Conservation (phyloP, 2,329 filamentous ascomycete genomes). For the Cladosporium sp. region DNA sequence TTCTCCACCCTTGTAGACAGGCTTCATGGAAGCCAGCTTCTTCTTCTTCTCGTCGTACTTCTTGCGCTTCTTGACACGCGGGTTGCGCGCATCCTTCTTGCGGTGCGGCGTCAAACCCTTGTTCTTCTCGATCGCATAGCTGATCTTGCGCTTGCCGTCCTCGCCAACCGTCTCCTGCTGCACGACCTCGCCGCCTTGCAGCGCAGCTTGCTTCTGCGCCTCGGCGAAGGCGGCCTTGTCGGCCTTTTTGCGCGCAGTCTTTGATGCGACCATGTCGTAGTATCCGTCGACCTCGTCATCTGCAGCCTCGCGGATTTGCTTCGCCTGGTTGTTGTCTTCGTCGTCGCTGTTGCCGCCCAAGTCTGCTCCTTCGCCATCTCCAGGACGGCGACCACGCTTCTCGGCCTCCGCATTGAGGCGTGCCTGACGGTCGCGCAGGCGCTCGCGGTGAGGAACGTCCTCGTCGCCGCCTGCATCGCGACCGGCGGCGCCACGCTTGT, state of each 20-base stretch:
- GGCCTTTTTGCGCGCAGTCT: conserved; percentile 62
- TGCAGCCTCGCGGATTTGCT: conserved; percentile 40
- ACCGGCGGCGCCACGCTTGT: conserved; percentile 70
- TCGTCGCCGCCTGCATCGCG: conserved; percentile 72
- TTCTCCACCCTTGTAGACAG: conserved; percentile 80
- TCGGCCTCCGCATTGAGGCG: conserved; percentile 86
- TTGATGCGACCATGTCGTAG: conserved; percentile 79
- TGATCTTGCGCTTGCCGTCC: conserved; percentile 89
- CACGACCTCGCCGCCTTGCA: conserved; percentile 56
- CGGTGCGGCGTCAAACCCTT: conserved; percentile 86
- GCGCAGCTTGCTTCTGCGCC: conserved; percentile 51
- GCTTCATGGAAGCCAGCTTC: conserved; percentile 84
- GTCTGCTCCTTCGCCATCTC: conserved; percentile 52
- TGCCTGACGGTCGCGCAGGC: conserved; percentile 77
- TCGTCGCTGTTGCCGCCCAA: conserved; percentile 68
- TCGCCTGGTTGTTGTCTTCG: conserved; percentile 53
- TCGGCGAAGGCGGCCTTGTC: conserved; percentile 65
- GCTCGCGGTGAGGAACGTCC: conserved; percentile 84
- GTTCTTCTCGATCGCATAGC: conserved; percentile 94
- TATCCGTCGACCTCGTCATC: conserved; percentile 63
- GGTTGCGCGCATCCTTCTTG: conserved; percentile 92
- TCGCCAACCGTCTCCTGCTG: conserved; percentile 65
- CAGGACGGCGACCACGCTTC: conserved; percentile 63
- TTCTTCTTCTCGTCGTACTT: conserved; percentile 96
- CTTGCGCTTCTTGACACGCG: conserved; percentile 95